phyloP scores from a whole-genome alignment of 768 basidiomycete genomes.

The Russula lepida region DNA sequence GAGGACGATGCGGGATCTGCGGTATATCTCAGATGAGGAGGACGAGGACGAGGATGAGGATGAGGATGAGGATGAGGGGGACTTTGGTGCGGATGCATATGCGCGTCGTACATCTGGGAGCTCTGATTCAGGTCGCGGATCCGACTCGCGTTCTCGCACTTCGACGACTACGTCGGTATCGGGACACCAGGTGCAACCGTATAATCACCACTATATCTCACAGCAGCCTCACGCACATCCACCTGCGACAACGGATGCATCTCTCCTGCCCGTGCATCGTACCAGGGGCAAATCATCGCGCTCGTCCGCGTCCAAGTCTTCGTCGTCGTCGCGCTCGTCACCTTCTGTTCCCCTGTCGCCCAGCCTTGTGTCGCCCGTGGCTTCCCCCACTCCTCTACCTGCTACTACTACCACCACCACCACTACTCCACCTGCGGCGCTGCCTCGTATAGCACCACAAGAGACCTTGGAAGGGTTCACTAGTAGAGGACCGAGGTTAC shows the following conservation, averaged over 20 bases:
- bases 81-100: slow-evolving; percentile 53
- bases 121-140: slow-evolving; percentile 32
- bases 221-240: slow-evolving; percentile 20
- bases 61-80: slow-evolving; percentile 42
- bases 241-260: neutral
- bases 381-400: slow-evolving; percentile 21
- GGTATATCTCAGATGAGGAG: neutral
- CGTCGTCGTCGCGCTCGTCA: slow-evolving; percentile 30
- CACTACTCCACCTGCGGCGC: slow-evolving; percentile 12
- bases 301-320: slow-evolving; percentile 22
- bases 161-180: slow-evolving; percentile 35
- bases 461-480: slow-evolving; percentile 32
- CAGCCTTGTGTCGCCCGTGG: slow-evolving; percentile 33
- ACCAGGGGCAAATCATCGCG: slow-evolving; percentile 20
- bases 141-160: slow-evolving; percentile 55
- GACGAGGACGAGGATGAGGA: slow-evolving; percentile 18
- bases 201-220: slow-evolving; percentile 24
- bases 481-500: slow-evolving; percentile 1
- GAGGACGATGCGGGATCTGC: slow-evolving; percentile 16
- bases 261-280: neutral
- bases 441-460: slow-evolving; percentile 22
- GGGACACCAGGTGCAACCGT: slow-evolving; percentile 6
- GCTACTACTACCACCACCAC: neutral
- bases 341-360: slow-evolving; percentile 39
- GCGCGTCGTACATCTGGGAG: slow-evolving; percentile 29